Evolutionary conservation across 2,329 filamentous ascomycete species (phyloP).

Genomic region (Scedosporium apiospermum): DNA sequence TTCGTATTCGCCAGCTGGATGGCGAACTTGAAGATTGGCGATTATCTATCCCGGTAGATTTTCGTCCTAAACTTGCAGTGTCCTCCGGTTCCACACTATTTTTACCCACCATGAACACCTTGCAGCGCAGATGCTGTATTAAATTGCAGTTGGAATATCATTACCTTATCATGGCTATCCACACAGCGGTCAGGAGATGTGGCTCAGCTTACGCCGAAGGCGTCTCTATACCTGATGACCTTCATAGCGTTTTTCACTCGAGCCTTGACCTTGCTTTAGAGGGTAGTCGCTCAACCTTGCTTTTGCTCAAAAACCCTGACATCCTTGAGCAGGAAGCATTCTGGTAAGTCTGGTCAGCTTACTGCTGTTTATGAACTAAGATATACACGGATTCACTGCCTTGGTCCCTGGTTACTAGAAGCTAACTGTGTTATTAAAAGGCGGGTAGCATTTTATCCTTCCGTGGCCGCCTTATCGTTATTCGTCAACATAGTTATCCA

Average conservation of each 20-base stretch:
- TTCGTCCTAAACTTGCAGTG: conserved; percentile 37
- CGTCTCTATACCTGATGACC: conserved; percentile 13
- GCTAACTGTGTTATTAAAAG: conserved; percentile 18
- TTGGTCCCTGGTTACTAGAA: too few relatives aligned
- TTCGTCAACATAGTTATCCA: conserved; percentile 45
- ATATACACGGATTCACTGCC: too few relatives aligned
- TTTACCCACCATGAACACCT: neutral
- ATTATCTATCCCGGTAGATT: conserved; percentile 31
- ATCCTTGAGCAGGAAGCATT: conserved; percentile 37
- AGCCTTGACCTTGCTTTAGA: conserved; percentile 44
- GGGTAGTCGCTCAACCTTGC: conserved; percentile 44
- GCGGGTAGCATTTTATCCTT: conserved; percentile 47
- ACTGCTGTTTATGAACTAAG: too few relatives aligned
- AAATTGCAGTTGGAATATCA: conserved; percentile 45
- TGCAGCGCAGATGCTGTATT: conserved; percentile 30
- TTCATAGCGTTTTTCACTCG: conserved; percentile 36
- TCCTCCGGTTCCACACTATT: conserved; percentile 13
- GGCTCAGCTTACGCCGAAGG: conserved; percentile 22
- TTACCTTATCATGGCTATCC: conserved; percentile 44
- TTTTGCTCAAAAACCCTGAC: conserved; percentile 34
- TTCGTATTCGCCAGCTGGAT: conserved; percentile 45
- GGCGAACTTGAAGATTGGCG: conserved; percentile 48
- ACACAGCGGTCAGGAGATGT: conserved; percentile 43
- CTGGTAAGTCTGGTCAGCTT: conserved; percentile 26
- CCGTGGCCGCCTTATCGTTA: conserved; percentile 41